Evolutionary conservation across 352 stramenopile species (phyloP), one percentile per base, ranked within the genome.

Genomic region (Thraustotheca clavata): DNA sequence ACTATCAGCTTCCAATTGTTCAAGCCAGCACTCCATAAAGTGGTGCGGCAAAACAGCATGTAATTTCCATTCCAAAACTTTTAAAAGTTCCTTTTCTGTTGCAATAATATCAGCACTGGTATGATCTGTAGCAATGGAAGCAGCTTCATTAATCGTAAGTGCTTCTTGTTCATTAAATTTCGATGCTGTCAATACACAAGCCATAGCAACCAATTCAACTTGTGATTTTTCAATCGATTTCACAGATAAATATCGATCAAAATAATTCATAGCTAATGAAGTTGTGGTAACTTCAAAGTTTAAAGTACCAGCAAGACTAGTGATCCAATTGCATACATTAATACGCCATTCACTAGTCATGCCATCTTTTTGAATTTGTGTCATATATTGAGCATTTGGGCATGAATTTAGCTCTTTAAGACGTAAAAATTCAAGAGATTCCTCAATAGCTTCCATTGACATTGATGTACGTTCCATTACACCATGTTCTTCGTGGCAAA

Each of bases 121-220:
- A 32, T 55, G 46, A 27, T 65, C 47, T 29, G 20, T 24, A 4
- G 46, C 38, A 46, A 65, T 54, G 29, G 47, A 35, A 5, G 43
- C 35, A 11, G 38, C 38, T 27, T 65, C 57, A 32, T 29, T 26
- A 22, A 65, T 33, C 6, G 38, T 65, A 3, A 65, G 38, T 12
- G 35, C 27, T 22, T 65, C 57, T 46, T 50, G 26, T n/a, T 65
- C 57, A 46, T 65, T 54, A 20, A 65, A 65, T 32, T 65, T 65
- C 41, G 57, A 65, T 8, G 57, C 57, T 11, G 38, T 31, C 9
- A 65, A 20, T 31, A 65, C 22, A 46, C 57, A 65, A 18, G 47
- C 57, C 11, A 65, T 27, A 22, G 57, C 57, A n/a, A 65, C 3
- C 6, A 65, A 32, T 32, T 65, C 57, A 6, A 65, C 35, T 14